These are phyloP conservation scores for Jaenimonas drosophilae DNA, from an alignment of 208 protist species.

Conservation along the genomic window DNA sequence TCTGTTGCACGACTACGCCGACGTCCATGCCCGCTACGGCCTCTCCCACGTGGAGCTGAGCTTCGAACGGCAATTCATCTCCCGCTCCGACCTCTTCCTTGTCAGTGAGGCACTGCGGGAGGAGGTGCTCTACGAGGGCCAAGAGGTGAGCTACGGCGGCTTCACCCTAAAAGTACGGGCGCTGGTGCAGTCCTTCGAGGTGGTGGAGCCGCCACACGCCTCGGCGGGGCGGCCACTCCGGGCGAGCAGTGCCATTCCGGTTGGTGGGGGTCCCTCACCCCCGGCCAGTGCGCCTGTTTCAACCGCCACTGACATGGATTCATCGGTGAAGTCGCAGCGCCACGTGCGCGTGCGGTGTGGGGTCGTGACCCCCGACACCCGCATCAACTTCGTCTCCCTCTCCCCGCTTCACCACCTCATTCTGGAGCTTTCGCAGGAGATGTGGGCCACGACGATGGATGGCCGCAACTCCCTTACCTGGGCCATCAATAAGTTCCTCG, in stretches of 20 bases:
- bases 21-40: constrained; percentile 59
- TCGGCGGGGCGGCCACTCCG: not conserved
- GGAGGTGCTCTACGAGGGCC: constrained; percentile 61
- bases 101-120: constrained; percentile 56
- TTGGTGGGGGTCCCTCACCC: too few species aligned
- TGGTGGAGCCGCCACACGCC: constrained; percentile 4
- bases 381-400: constrained; percentile 71
- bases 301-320: not conserved
- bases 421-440: constrained; percentile 65
- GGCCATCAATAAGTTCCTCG: constrained; percentile 70
- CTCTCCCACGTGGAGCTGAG: constrained; percentile 74
- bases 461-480: constrained; percentile 55
- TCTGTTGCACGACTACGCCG: constrained; percentile 38
- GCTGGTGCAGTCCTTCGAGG: constrained; percentile 23
- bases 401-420: constrained; percentile 72
- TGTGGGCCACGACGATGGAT: constrained; percentile 78
- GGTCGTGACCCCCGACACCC: constrained; percentile 46
- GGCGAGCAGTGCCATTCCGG: not conserved
- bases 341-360: constrained; percentile 46
- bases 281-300: too few species aligned
- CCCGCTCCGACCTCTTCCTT: constrained; percentile 74
- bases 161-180: constrained; percentile 64
- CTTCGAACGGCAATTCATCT: constrained; percentile 65
- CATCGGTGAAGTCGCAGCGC: not conserved
- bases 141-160: constrained; percentile 56